Evolutionary conservation across 2,329 filamentous ascomycete genomes (phyloP), one percentile per base, ranked within the genome.

Genomic region (Aspergillus brunneoviolaceus): DNA sequence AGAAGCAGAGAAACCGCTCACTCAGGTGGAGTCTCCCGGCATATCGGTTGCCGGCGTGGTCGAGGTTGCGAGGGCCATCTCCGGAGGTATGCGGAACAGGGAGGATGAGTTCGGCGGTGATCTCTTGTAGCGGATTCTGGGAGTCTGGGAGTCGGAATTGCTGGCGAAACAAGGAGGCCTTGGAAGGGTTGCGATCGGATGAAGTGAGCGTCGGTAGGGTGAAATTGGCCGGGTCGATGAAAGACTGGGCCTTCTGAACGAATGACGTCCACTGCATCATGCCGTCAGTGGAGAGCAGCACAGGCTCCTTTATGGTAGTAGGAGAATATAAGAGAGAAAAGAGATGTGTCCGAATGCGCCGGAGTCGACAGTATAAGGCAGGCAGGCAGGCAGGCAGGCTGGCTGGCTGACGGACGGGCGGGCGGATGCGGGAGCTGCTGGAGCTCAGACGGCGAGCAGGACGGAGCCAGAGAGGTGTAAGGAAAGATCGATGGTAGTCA

Each of bases 1-100:
- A 97, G 81, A 99, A 99, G 82, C 93, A 98, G 69, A 99, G 87
- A 78, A 90, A 99, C 68, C 90, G 86, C 79, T 99, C 94, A 75
- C 92, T 97, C 64, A 99, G 81, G 75, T 99, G 94, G 55, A 99
- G 85, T 76, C 93, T 93, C 54, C 95, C 95, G 25, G 89, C 88
- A 80, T 99, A 98, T 73, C 93, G 90, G 78, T 90, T 96, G 67
- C 92, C 91, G 68, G 72, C 60, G 33, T 86, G 84, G 60, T 88
- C 87, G 58, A 79, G 68, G 59, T 84, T 82, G 66, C 85, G 85
- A 65, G 68, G 58, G 14, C 74, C 70, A 68, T 91, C 90, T 62
- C 89, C 88, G 62, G 84, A 87, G 61, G 72, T 84, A 76, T 89
- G 90, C 65, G 86, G 86, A 63, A 86, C 87, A 58, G 89, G 88